Evolutionary conservation across 805 yeast species (phyloP).

Genomic region (Candida boidinii): DNA sequence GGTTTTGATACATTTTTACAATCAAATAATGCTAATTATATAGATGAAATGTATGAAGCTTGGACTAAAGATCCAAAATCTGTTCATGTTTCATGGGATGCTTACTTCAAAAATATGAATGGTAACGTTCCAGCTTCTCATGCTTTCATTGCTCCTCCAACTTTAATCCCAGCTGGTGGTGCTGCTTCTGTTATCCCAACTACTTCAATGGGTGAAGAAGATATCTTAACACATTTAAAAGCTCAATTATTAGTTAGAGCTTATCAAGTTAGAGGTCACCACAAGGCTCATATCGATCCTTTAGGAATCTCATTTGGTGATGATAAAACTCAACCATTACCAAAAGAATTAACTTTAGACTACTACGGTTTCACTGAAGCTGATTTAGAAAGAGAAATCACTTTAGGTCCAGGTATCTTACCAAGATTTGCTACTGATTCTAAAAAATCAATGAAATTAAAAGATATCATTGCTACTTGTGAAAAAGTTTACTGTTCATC

Average conservation of each 20-base stretch:
- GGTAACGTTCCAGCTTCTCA: slow-evolving; percentile 58
- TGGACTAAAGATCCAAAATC: slow-evolving; percentile 87
- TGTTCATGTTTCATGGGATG: slow-evolving; percentile 96
- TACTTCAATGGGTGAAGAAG: slow-evolving; percentile 42
- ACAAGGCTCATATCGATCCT: slow-evolving; percentile 94
- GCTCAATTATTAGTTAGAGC: slow-evolving; percentile 96
- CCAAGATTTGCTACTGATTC: slow-evolving; percentile 76
- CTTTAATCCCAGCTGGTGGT: slow-evolving; percentile 76
- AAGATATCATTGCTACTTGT: slow-evolving; percentile 69
- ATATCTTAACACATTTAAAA: slow-evolving; percentile 81
- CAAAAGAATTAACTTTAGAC: slow-evolving; percentile 85
- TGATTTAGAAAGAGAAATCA: slow-evolving; percentile 75
- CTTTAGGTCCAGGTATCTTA: slow-evolving; percentile 94
- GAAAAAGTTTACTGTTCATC: slow-evolving; percentile 81
- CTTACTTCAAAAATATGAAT: slow-evolving; percentile 85
- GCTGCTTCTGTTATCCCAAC: slow-evolving; percentile 52
- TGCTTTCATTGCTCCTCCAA: slow-evolving; percentile 91
- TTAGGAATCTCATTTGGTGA: slow-evolving; percentile 82
- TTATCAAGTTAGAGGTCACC: slow-evolving; percentile 97
- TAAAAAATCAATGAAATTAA: slow-evolving; percentile 55
- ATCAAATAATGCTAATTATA: slow-evolving; percentile 79
- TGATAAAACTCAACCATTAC: slow-evolving; percentile 39
- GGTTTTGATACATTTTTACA: slow-evolving; percentile 69
- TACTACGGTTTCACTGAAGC: slow-evolving; percentile 86
- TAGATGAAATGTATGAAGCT: slow-evolving; percentile 95